Evolutionary conservation across 257 asterid genomes (phyloP).

Genomic region (Jaltomata sinuosa): DNA sequence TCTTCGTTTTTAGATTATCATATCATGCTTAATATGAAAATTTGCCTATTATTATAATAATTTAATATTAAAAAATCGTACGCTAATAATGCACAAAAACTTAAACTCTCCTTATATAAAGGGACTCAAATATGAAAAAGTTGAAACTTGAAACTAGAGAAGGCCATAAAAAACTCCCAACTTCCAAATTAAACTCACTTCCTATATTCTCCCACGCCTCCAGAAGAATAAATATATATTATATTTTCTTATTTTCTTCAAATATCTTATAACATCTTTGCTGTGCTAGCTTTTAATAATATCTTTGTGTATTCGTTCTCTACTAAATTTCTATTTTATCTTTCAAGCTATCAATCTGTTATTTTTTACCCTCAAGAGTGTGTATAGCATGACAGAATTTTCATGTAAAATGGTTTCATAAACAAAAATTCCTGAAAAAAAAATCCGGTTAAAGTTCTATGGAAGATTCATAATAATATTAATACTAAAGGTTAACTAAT

Average conservation of each 20-base stretch:
- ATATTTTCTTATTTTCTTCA: too few species aligned
- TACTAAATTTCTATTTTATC: background rate
- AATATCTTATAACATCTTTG: background rate
- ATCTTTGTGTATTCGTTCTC: background rate
- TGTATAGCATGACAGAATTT: too few species aligned
- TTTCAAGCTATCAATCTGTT: background rate
- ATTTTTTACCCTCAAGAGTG: background rate
- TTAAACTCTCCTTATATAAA: conserved; percentile 17
- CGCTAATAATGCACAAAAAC: background rate
- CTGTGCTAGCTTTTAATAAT: background rate
- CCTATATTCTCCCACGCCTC: background rate
- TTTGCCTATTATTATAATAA: background rate
- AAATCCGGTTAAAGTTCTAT: background rate
- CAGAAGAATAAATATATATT: background rate
- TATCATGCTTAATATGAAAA: background rate
- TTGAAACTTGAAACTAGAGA: background rate
- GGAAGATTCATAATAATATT: background rate
- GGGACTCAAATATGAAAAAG: conserved; percentile 13
- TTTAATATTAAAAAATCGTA: background rate
- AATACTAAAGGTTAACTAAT: too few species aligned
- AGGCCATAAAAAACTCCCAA: background rate
- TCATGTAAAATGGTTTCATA: background rate
- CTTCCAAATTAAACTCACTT: background rate
- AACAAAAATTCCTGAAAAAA: background rate
- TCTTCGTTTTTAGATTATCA: background rate